phyloP scores from a whole-genome alignment of 2,329 filamentous ascomycete genomes.

The Dactylellina drechsleri region DNA sequence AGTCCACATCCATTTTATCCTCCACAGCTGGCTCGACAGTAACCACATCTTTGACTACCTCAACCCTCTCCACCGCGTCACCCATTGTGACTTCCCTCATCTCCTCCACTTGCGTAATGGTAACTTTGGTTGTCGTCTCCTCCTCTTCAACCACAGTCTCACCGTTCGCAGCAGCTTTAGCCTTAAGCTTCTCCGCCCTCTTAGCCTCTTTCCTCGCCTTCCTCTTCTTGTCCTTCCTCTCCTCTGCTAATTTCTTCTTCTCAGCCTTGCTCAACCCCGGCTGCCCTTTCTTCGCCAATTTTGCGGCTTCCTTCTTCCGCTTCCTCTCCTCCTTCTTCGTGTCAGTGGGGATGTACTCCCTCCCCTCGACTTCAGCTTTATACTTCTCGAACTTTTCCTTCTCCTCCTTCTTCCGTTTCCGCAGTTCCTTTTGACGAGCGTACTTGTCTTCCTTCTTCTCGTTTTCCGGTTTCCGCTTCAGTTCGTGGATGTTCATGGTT shows the following conservation, averaged over 20 bases:
- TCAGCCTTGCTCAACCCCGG: conserved; percentile 37
- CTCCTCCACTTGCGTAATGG: conserved; percentile 62
- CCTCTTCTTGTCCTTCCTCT: conserved; percentile 51
- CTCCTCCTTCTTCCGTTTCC: conserved; percentile 42
- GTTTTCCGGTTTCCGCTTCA: conserved; percentile 30
- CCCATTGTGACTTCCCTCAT: conserved; percentile 62
- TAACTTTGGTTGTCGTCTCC: conserved; percentile 60
- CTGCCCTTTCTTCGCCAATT: conserved; percentile 29
- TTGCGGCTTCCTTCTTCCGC: conserved; percentile 16
- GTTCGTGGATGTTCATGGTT: conserved; percentile 29
- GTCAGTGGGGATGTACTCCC: conserved; percentile 22
- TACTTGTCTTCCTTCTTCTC: conserved; percentile 46
- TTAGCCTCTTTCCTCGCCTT: conserved; percentile 59
- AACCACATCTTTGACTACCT: conserved; percentile 55
- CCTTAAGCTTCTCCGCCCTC: conserved; percentile 56
- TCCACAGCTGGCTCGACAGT: conserved; percentile 55
- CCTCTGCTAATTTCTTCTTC: conserved; percentile 29
- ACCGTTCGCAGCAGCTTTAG: conserved; percentile 16
- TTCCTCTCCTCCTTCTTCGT: conserved; percentile 40
- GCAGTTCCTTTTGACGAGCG: conserved; percentile 38
- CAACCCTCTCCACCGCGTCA: conserved; percentile 57
- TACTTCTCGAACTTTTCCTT: conserved; percentile 29
- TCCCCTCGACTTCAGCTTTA: conserved; percentile 44
- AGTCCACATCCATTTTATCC: conserved; percentile 57
- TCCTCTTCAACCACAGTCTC: conserved; percentile 52